Base-by-base conservation (phyloP, 306 rosid species). In the Fragaria nilgerrensis region DNA sequence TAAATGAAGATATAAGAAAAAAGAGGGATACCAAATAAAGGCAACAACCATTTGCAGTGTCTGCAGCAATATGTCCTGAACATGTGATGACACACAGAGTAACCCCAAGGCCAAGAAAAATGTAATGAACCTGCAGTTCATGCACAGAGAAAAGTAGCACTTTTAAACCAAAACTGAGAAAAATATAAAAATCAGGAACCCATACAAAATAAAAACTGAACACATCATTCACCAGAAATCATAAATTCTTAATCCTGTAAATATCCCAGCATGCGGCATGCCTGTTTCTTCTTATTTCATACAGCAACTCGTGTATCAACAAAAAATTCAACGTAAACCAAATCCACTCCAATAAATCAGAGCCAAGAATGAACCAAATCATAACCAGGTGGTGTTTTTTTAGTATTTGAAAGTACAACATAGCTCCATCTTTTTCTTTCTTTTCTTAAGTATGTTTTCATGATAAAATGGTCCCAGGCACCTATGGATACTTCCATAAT, bases 61-160 rank as follows among this genome's bases (percentile, higher is more conserved):
- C 97, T 55, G 98, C 91, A 72, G 97, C 96, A 75, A 91, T 34
- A 76, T 93, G 97, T 73, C 97, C 96, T 34, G 86, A 69, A 89
- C 89, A 88, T 45, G 97, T 91, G 86, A 88, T 86, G 75, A 84
- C 89, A 75, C 91, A 87, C 67, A 91, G 80, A 65, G 66, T 25
- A 74, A 85, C 70, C 79, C 98, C 97, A 34, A 90, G 85, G 78
- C 93, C 93, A 78, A 91, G 89, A 81, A 85, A 83, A 5, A 86
- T 77, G 85, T 83, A 90, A 91, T 91, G 84, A 93, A 93, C 98
- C 98, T 93, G 90, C 55, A 67, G 81, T 72, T 77, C 52, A 77
- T 36, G 58, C 29, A 41, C 15, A 22, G 45, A 69, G 32, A 29
- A 29, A 29, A 29, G 32, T 29, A 29, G 32, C 32, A 29, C 32